phyloP scores from a whole-genome alignment of 441 rosid genomes.

The Flueggea neowawraea region DNA sequence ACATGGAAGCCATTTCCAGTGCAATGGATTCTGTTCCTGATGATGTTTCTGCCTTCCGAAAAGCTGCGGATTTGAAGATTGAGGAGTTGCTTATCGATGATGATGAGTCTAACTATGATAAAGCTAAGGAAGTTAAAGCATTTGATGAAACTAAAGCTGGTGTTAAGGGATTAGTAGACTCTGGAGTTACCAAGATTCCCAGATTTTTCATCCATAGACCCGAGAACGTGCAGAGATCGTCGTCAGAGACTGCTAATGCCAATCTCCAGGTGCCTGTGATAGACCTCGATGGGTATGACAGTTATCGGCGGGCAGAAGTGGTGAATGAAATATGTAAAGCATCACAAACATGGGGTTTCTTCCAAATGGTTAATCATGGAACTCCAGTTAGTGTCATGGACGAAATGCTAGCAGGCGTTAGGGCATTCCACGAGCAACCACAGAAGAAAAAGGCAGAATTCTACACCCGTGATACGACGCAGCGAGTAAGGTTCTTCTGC shows the following conservation, averaged over 20 bases:
- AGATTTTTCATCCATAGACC: slow-evolving; percentile 35
- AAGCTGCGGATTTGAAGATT: neutral
- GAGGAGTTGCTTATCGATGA: neutral
- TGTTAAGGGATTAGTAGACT: slow-evolving; percentile 42
- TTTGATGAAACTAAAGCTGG: slow-evolving; percentile 50
- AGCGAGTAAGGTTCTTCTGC: slow-evolving; percentile 37
- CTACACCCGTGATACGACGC: slow-evolving; percentile 36
- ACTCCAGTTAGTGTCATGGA: slow-evolving; percentile 37
- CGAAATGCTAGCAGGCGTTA: slow-evolving; percentile 32
- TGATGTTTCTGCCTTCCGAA: slow-evolving; percentile 4
- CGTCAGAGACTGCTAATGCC: neutral
- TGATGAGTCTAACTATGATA: slow-evolving; percentile 20
- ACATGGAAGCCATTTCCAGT: slow-evolving; percentile 18
- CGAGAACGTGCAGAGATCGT: slow-evolving; percentile 14
- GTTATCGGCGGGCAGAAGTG: slow-evolving; percentile 16
- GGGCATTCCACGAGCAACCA: slow-evolving; percentile 48
- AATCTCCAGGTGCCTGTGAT: slow-evolving; percentile 41
- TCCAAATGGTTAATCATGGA: slow-evolving; percentile 56
- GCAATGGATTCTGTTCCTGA: neutral
- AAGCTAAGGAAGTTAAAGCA: slow-evolving; percentile 32
- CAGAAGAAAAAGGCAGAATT: slow-evolving; percentile 40
- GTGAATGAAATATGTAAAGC: slow-evolving; percentile 32
- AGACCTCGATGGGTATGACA: slow-evolving; percentile 34
- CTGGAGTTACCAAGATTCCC: slow-evolving; percentile 37
- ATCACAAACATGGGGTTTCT: slow-evolving; percentile 53